A percentile compares a stretch with the other conserved stretches of the same genome.
Conservation (phyloP, 2,329 filamentous ascomycete species). For the Pseudogymnoascus sp. region DNA sequence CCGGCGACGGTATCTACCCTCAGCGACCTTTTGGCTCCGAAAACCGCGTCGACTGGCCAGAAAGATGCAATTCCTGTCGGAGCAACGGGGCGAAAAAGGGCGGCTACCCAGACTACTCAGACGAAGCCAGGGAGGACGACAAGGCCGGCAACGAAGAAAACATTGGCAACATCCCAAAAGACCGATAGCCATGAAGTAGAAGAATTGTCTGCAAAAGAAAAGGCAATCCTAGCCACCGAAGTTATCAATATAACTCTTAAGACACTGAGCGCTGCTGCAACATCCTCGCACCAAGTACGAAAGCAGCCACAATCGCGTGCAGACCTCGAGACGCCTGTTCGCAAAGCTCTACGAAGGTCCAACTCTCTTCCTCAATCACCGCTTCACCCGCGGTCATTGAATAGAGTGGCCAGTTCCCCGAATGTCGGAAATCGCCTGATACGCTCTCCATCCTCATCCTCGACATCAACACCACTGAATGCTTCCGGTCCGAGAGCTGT, state of each 20-base stretch:
- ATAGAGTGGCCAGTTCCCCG: slow-evolving; percentile 53
- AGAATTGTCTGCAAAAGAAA: slow-evolving; percentile 50
- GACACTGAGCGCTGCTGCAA: slow-evolving; percentile 59
- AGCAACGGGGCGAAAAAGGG: neutral
- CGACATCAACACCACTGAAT: slow-evolving; percentile 12
- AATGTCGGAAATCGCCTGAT: slow-evolving; percentile 39
- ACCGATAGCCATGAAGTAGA: slow-evolving; percentile 17
- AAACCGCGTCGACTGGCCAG: slow-evolving; percentile 16
- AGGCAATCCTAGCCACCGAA: slow-evolving; percentile 62
- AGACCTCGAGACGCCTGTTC: slow-evolving; percentile 31
- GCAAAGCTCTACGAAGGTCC: slow-evolving; percentile 45
- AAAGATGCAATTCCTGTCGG: slow-evolving; percentile 6
- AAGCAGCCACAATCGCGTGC: slow-evolving; percentile 27
- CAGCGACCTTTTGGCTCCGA: slow-evolving; percentile 39
- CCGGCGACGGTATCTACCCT: slow-evolving; percentile 38
- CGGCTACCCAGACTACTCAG: slow-evolving; percentile 7
- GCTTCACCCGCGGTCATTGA: slow-evolving; percentile 53
- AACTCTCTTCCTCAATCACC: slow-evolving; percentile 53
- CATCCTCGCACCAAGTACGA: slow-evolving; percentile 30
- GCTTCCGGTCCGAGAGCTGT: slow-evolving; percentile 30
- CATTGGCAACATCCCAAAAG: slow-evolving; percentile 18
- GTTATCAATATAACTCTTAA: slow-evolving; percentile 66
- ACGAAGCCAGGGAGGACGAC: slow-evolving; percentile 16
- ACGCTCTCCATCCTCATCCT: slow-evolving; percentile 33
- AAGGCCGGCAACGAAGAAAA: slow-evolving; percentile 28